phyloP scores from a whole-genome alignment of 1,284 basidiomycete genomes.

The Ceratobasidium sp. region DNA sequence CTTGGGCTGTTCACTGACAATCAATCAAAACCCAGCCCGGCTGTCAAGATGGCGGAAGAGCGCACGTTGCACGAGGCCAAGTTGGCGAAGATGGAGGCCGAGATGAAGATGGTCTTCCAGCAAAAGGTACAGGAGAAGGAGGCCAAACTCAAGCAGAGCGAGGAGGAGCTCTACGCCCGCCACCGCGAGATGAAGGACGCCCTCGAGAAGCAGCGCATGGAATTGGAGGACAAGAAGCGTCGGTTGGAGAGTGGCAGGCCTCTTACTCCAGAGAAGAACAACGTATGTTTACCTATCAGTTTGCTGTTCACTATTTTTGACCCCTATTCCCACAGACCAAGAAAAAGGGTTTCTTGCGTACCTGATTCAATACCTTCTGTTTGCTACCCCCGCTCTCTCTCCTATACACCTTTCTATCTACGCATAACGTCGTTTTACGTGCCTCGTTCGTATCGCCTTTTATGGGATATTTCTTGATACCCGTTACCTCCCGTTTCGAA shows the following conservation, averaged over 20 bases:
- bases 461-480: conserved; percentile 46
- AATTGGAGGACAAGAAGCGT: conserved; percentile 99
- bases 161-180: conserved; percentile 96
- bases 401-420: conserved; percentile 41
- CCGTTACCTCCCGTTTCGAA: conserved; percentile 35
- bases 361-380: conserved; percentile 58
- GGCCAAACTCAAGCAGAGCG: conserved; percentile 96
- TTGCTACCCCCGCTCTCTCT: conserved; percentile 23
- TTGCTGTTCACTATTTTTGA: not conserved
- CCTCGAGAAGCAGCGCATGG: conserved; percentile 94
- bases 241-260: conserved; percentile 94
- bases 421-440: conserved; percentile 46
- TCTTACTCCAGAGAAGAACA: conserved; percentile 90
- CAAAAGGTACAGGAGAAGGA: conserved; percentile 99
- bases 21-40: conserved; percentile 72
- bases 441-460: conserved; percentile 39
- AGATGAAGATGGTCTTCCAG: conserved; percentile 99
- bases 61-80: conserved; percentile 94
- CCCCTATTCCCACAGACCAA: conserved; percentile 64
- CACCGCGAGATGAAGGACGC: conserved; percentile 99
- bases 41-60: conserved; percentile 94
- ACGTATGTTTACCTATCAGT: conserved; percentile 50
- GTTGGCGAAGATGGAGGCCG: conserved; percentile 98
- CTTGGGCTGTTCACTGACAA: not conserved
- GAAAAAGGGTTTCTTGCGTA: conserved; percentile 82